A percentile compares a stretch with the other conserved stretches of the same genome.
Evolutionary conservation across 139 green algal genomes (phyloP).

Genomic region (Axilococcus clingmanii): DNA sequence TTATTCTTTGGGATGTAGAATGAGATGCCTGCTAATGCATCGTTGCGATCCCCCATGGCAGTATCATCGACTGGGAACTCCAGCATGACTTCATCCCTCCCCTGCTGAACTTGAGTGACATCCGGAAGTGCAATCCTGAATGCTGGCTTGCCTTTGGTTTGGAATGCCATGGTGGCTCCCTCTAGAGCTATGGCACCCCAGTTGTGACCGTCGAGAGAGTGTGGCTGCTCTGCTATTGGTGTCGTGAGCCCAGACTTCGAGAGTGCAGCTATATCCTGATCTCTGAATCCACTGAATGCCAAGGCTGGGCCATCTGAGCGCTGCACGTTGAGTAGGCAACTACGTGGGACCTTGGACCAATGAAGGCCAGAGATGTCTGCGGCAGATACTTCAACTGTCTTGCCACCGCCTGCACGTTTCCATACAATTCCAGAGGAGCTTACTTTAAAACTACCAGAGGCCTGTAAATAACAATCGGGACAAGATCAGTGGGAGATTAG

Average conservation of each 20-base stretch:
- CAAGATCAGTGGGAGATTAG: no score
- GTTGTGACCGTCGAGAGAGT: constrained; percentile 14
- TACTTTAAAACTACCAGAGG: constrained; percentile 19
- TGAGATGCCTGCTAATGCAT: constrained; percentile 77
- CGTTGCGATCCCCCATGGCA: constrained; percentile 40
- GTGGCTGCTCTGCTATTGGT: neutral
- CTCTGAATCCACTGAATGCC: constrained; percentile 67
- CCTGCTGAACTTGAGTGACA: constrained; percentile 48
- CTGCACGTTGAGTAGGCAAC: constrained; percentile 52
- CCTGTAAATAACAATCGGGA: no score
- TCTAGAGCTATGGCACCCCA: constrained; percentile 27
- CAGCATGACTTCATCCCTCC: constrained; percentile 82
- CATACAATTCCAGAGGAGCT: constrained; percentile 14
- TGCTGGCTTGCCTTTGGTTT: constrained; percentile 50
- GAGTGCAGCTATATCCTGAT: constrained; percentile 31
- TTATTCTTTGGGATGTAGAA: constrained; percentile 57
- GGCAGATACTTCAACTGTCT: constrained; percentile 18
- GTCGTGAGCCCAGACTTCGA: neutral
- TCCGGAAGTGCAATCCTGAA: constrained; percentile 81
- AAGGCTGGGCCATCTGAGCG: constrained; percentile 21
- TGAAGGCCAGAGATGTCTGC: constrained; percentile 50
- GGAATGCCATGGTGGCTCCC: constrained; percentile 62
- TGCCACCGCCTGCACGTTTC: constrained; percentile 21
- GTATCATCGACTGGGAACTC: constrained; percentile 90
- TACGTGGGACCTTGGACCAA: constrained; percentile 45